Base-by-base conservation (phyloP, 345 rosid species). In the Acer campestre region DNA sequence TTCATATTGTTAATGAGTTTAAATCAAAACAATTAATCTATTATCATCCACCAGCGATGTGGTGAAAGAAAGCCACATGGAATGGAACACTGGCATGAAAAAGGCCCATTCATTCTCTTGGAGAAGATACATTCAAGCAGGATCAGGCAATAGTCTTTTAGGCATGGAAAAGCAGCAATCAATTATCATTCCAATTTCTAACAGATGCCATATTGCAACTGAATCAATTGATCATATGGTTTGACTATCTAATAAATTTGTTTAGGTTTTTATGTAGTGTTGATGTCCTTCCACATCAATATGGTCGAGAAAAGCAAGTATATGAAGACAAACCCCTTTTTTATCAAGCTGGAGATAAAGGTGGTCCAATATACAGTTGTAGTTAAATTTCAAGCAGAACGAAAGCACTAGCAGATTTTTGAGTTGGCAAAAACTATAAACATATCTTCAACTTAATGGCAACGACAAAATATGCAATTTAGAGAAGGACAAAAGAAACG, bases 321-420 rank as follows among this genome's bases (percentile, higher is more conserved):
- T 23, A 44, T 14, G 16, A n/a, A 31, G 51, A 49, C 44, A 71
- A 49, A 38, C 53, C 7, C 6, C 20, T 49, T 31, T 12, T 12
- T 40, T 27, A 25, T 40, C 22, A 51, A 16, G 61, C 61, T 63
- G 2, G 64, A 51, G 59, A 71, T 49, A 67, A 71, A 46, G 2
- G 80, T 67, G 80, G 80, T 46, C 70, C 77, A 61, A 20, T 59
- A 63, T 42, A n/a, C 29, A 44, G 67, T 14, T 51, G 38, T 20
- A 70, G 27, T 51, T 42, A 7, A 9, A 42, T 42, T 42, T 42
- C 11, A 9, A 42, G 46, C 1, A 7, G 46, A 42, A 42, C 46
- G 46, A 42, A 42, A 42, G 11, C 46, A 42, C 10, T 9, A 42
- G 46, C 46, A 42, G 46, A 8, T 42, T 61, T 71, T 76, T 25